Base-by-base conservation (phyloP, 192 early-diverging fungal genomes). In the Chytriomyces confervae region DNA sequence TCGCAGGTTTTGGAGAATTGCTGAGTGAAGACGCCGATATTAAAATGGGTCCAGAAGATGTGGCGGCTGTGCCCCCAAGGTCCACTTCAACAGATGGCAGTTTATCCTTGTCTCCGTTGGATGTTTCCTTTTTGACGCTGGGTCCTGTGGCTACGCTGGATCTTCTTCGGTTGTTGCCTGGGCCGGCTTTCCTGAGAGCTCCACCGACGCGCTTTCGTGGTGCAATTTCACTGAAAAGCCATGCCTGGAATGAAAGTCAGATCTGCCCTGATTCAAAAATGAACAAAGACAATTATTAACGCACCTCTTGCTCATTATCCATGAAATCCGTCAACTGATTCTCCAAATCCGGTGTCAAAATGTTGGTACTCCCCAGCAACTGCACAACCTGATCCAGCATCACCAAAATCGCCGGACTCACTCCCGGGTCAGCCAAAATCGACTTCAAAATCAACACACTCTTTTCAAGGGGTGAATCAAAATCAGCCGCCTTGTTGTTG, bases 391-490 rank as follows among this genome's bases (percentile, higher is more conserved):
- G 75, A 49, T 68, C 81, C 13, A 88, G 57, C 49, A 80, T 67
- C 57, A 80, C 44, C 69, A 86, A 71, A 63, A 84, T 78, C 5
- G 73, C 49, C 36, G 85, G 61, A 60, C 65, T 79, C 51, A 74
- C n/a, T 0, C 51, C 45, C 10, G 87, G 87, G 68, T 88, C 84
- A 18, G 87, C 85, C 80, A 88, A 79, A 71, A 88, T 68, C 45
- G 73, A 77, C 68, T 79, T 66, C 24, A 88, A 60, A 11, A 84
- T 66, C 77, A 86, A 75, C 24, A 88, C 71, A 27, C 72, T 69
- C 66, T 84, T 83, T 75, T 88, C 87, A n/a, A 88, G 75, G 6
- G 87, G 87, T 16, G 87, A 86, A 64, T 88, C 85, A n/a, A 88
- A 65, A 62, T 82, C 81, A 47, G 70, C 80, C 2, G 63, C 84